These are phyloP conservation scores for Glycine soja DNA, from an alignment of 306 rosid species.

Conservation along the genomic window DNA sequence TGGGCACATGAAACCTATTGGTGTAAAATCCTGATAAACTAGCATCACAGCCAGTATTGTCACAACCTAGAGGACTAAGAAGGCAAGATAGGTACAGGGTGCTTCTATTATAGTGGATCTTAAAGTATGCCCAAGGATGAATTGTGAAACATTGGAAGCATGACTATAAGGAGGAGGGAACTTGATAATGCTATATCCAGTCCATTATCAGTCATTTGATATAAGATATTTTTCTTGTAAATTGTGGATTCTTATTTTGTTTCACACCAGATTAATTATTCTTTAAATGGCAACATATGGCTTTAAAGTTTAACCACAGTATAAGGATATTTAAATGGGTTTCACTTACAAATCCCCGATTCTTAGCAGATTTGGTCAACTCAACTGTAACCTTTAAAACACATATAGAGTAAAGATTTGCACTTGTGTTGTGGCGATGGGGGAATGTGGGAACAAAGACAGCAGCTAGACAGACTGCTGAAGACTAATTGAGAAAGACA, in stretches of 20 bases:
- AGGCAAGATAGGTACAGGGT: conserved; percentile 12
- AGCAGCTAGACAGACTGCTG: conserved; percentile 1
- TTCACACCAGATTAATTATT: conserved; percentile 18
- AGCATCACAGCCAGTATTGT: conserved; percentile 30
- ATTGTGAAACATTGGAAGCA: conserved; percentile 27
- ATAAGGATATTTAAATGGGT: conserved; percentile 2
- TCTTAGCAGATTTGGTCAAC: conserved; percentile 22
- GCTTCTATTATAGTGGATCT: conserved; percentile 33
- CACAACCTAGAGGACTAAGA: conserved; percentile 33
- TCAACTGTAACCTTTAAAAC: conserved; percentile 8
- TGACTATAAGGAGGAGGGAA: neutral
- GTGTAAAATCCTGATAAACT: conserved; percentile 28
- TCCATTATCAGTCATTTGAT: conserved; percentile 23
- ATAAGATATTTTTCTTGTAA: neutral
- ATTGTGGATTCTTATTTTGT: conserved; percentile 1
- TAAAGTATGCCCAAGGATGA: conserved; percentile 10
- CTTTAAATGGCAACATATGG: conserved; percentile 26
- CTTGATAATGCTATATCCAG: conserved; percentile 2
- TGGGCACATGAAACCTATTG: neutral
- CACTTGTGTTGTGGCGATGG: neutral
- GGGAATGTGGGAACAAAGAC: conserved; percentile 14
- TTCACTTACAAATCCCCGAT: conserved; percentile 23
- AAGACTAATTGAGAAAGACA: conserved; percentile 19
- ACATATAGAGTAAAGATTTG: neutral
- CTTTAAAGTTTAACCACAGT: conserved; percentile 18